A percentile compares a stretch with the other conserved stretches of the same genome.
Conservation (phyloP, 441 rosid genomes). For the Sinapis alba region DNA sequence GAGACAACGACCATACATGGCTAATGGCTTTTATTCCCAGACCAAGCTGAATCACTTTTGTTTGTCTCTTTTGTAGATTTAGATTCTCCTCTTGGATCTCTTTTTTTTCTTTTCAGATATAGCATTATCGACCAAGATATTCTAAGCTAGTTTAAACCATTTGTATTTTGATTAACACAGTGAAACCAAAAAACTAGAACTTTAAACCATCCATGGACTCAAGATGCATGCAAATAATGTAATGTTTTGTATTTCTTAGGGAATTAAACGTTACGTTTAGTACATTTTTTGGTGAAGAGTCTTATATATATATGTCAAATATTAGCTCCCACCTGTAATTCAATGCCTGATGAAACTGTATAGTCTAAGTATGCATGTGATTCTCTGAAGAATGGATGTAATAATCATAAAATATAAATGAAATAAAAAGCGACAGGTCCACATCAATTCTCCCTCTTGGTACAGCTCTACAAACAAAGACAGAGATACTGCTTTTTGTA, state of each 20-base stretch:
- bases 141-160: background rate
- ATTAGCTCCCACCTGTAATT: background rate
- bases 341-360: background rate
- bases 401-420: slow-evolving; percentile 3
- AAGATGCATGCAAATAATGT: background rate
- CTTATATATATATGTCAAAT: background rate
- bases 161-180: background rate
- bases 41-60: slow-evolving; percentile 25
- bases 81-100: slow-evolving; percentile 21
- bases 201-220: background rate
- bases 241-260: background rate
- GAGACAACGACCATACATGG: slow-evolving; percentile 37
- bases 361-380: slow-evolving; percentile 1
- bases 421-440: slow-evolving; percentile 28
- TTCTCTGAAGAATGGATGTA: slow-evolving; percentile 7
- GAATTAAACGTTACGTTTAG: background rate
- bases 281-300: background rate
- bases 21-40: background rate
- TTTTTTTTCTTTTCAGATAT: background rate
- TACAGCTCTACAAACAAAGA: slow-evolving; percentile 24
- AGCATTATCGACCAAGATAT: background rate
- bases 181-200: background rate
- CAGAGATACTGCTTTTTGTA: slow-evolving; percentile 25
- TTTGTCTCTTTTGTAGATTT: slow-evolving; percentile 30
- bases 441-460: slow-evolving; percentile 23